Evolutionary conservation across 495 filamentous ascomycete genomes (phyloP).

Genomic region (Saxispiralis lemnorum): DNA sequence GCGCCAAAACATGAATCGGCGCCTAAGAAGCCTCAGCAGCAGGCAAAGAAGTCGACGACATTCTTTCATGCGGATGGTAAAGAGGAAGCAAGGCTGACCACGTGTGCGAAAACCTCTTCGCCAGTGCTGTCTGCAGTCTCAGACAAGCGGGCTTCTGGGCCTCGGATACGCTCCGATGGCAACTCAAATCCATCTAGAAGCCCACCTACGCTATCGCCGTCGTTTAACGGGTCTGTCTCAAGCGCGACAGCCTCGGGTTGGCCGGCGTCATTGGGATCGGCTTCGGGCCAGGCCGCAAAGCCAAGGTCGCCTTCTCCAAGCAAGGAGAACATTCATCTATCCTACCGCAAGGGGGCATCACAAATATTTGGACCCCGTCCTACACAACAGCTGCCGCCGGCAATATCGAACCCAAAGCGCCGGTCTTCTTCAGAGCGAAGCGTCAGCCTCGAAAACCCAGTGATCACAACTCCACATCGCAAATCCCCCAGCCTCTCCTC

Average conservation of each 20-base stretch:
- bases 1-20: conserved; percentile 12
- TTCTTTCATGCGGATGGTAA: conserved; percentile 26
- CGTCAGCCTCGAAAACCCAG: too few species aligned
- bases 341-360: conserved; percentile 27
- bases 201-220: conserved; percentile 16
- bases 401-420: conserved; percentile 1
- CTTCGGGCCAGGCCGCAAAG: conserved; percentile 4
- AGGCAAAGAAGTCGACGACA: conserved; percentile 18
- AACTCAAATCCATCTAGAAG: conserved; percentile 5
- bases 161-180: conserved; percentile 8
- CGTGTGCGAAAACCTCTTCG: background rate
- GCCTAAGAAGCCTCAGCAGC: conserved; percentile 7
- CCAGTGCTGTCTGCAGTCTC: conserved; percentile 15
- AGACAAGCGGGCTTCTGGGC: conserved; percentile 4
- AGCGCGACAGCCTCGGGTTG: conserved; percentile 1
- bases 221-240: conserved; percentile 13
- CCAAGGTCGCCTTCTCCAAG: conserved; percentile 19
- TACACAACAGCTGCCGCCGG: conserved; percentile 4
- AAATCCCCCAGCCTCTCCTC: conserved; percentile 14
- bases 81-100: conserved; percentile 11
- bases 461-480: conserved; percentile 1
- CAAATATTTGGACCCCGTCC: conserved; percentile 21
- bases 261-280: conserved; percentile 10
- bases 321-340: conserved; percentile 26
- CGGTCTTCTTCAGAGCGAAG: background rate